A percentile compares a stretch with the other conserved stretches of the same genome.
Evolutionary conservation across 2,329 filamentous ascomycete genomes (phyloP).

Genomic region (Penicillium sp.): DNA sequence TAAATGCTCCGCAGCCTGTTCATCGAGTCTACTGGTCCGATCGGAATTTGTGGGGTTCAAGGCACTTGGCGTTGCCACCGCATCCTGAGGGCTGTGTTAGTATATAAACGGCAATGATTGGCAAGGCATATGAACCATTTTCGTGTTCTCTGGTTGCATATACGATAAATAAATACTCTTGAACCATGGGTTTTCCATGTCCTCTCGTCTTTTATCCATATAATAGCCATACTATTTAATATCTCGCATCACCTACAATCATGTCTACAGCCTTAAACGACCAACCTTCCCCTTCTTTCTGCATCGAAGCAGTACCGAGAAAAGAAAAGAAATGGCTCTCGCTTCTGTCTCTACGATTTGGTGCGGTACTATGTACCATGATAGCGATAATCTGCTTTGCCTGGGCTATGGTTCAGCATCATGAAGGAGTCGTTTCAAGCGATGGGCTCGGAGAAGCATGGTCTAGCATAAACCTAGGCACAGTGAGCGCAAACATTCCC

Average conservation of each 20-base stretch:
- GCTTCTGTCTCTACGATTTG: slow-evolving; percentile 15
- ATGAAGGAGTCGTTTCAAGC: slow-evolving; percentile 7
- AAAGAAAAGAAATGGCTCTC: slow-evolving; percentile 15
- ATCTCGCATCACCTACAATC: neutral
- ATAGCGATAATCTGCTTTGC: slow-evolving; percentile 15
- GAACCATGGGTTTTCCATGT: neutral
- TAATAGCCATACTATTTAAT: neutral
- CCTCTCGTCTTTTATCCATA: neutral
- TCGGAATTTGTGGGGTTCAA: neutral
- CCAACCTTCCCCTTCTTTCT: slow-evolving; percentile 2
- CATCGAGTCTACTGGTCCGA: neutral
- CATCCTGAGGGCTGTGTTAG: slow-evolving; percentile 1
- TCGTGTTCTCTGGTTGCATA: neutral
- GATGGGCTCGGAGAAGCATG: slow-evolving; percentile 14
- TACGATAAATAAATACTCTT: neutral
- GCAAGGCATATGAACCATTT: neutral
- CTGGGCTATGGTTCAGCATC: slow-evolving; percentile 14
- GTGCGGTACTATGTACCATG: slow-evolving; percentile 7
- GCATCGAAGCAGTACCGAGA: slow-evolving; percentile 14
- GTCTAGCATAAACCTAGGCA: slow-evolving; percentile 11
- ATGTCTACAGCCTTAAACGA: slow-evolving; percentile 3
- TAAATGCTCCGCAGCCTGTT: neutral
- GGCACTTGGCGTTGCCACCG: slow-evolving; percentile 3
- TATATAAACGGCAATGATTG: slow-evolving; percentile 1
- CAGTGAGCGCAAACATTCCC: neutral